Conservation (phyloP, 305 asterid genomes). For the Solanum hybrid region DNA sequence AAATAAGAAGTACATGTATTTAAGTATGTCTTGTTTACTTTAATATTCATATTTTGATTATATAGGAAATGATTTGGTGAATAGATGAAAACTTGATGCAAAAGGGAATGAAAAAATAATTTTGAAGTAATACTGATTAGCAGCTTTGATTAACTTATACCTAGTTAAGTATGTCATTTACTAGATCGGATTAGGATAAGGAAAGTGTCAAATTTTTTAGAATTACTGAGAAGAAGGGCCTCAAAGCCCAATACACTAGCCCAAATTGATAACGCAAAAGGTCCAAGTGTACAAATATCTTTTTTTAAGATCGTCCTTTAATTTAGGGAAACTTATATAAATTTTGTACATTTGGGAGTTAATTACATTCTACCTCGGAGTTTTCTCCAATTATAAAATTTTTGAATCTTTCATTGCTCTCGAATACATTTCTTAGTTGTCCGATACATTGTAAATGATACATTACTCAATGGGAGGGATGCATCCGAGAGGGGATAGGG, state of each 20-base stretch:
- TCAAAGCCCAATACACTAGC: background rate
- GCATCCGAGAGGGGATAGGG: background rate
- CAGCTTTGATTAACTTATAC: background rate
- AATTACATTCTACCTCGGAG: too few relatives aligned
- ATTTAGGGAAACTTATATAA: too few relatives aligned
- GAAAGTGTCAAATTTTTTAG: background rate
- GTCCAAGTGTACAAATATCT: background rate
- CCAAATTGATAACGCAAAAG: background rate
- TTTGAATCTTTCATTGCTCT: too few relatives aligned
- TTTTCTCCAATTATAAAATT: fast-evolving
- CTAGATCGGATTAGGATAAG: background rate
- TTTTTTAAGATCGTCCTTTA: background rate
- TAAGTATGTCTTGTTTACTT: background rate
- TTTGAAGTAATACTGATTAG: background rate
- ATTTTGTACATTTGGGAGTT: too few relatives aligned
- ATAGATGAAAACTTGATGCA: background rate
- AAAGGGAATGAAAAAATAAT: background rate
- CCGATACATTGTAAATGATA: too few relatives aligned
- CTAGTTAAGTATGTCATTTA: background rate
- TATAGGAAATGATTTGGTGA: background rate
- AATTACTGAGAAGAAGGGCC: background rate
- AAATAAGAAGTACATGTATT: background rate
- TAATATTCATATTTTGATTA: background rate
- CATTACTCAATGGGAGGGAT: background rate
- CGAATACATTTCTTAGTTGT: too few relatives aligned